Base-by-base conservation (phyloP, 805 yeast genomes). In the Teunomyces funiuensis region DNA sequence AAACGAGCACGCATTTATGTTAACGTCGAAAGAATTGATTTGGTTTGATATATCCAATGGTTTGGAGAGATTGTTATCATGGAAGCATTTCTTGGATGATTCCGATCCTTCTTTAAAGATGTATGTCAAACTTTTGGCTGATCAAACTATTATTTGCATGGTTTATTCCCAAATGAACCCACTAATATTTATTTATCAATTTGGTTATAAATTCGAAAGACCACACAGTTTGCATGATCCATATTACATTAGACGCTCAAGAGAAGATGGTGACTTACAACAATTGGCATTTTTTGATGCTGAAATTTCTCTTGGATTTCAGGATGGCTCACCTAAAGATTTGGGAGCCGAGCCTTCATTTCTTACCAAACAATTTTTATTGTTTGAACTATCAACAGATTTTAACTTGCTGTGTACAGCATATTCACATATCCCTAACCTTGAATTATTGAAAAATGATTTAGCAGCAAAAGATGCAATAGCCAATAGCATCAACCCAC, bases 41-140 rank as follows among this genome's bases (percentile, higher is more conserved):
- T 65, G 89, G 71, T 50, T 83, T 14, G 66, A 60, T 56, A 13
- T 60, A 63, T 9, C 44, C 1, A 53, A 47, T 6, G 58, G 61
- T 3, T 54, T 78, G n/a, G 61, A 61, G 22, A 69, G 85, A 43
- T 44, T 77, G 2, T 52, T 88, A 1, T 76, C 90, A 0, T 85
- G 95, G 90, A 83, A 82, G 45, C 96, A 88, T 58, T 76, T 64
- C 45, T 59, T 85, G 16, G 72, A 74, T 31, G 69, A 74, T 6
- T 15, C 27, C 8, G 37, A 34, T 14, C 37, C 37, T 14, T 71
- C 87, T 0, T 50, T 82, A 41, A 63, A 57, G 39, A 42, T 84
- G 40, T 47, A 57, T 2, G 54, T 72, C 2, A 55, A 61, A 9
- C 40, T 52, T 7, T 29, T 57, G 3, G 51, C 50, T 9, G 51